Percentiles rank a stretch among this genome's conserved stretches.
phyloP scores from a whole-genome alignment of 2,329 filamentous ascomycete genomes.

The Ophiostoma himal-ulmi region DNA sequence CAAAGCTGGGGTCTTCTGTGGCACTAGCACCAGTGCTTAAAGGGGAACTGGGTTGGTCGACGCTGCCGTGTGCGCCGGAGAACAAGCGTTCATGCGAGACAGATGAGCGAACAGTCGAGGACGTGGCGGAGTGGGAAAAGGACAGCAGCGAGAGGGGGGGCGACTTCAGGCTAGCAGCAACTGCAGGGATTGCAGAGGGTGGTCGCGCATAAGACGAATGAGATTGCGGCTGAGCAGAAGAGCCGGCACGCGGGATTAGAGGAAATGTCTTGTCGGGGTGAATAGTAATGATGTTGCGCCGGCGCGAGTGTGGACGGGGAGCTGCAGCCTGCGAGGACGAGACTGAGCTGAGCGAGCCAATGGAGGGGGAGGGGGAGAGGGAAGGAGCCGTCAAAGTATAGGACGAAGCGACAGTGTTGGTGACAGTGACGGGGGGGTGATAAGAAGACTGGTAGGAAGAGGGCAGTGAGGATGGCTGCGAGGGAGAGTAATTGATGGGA shows the following conservation, averaged over 20 bases:
- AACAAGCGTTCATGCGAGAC: constrained; percentile 47
- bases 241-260: constrained; percentile 35
- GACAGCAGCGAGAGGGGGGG: constrained; percentile 35
- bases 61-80: constrained; percentile 43
- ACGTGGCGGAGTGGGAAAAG: constrained; percentile 30
- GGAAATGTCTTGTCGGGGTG: constrained; percentile 56
- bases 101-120: constrained; percentile 37
- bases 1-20: neutral
- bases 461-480: neutral
- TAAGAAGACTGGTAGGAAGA: constrained; percentile 13
- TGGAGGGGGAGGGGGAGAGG: constrained; percentile 22
- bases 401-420: constrained; percentile 18
- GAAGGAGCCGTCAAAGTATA: constrained; percentile 22
- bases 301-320: constrained; percentile 36
- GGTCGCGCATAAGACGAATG: constrained; percentile 2
- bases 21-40: constrained; percentile 35
- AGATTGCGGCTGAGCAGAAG: neutral
- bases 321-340: constrained; percentile 27
- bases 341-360: constrained; percentile 23
- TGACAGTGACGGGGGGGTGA: constrained; percentile 15
- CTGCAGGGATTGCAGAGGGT: constrained; percentile 3
- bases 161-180: constrained; percentile 36
- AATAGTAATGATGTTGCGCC: constrained; percentile 45
- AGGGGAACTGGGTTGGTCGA: constrained; percentile 42
- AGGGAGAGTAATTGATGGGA: constrained; percentile 8